Evolutionary conservation across 148 eudicot genomes (phyloP).

Genomic region (Camellia sinensis): DNA sequence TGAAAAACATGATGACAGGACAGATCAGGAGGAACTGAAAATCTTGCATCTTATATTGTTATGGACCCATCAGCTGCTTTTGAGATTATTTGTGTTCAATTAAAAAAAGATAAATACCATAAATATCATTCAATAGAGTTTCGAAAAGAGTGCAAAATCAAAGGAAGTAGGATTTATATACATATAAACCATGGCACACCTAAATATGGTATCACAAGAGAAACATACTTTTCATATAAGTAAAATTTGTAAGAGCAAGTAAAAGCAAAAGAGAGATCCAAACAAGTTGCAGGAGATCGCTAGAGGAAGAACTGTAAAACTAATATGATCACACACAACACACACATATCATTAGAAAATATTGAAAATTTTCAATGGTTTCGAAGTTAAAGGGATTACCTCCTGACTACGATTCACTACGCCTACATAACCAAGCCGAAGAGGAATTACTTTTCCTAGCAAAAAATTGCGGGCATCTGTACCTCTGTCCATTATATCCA

Average conservation of each 20-base stretch:
- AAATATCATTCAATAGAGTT: neutral
- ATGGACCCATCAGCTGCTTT: neutral
- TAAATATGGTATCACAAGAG: too few species aligned
- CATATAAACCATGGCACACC: too few species aligned
- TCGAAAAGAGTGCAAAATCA: neutral
- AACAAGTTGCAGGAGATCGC: too few species aligned
- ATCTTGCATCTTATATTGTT: neutral
- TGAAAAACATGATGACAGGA: neutral
- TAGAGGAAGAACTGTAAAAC: too few species aligned
- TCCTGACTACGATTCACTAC: conserved; percentile 95
- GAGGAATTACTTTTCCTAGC: conserved; percentile 90
- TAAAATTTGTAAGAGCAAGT: too few species aligned
- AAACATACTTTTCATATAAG: too few species aligned
- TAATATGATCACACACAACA: too few species aligned
- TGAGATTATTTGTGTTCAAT: neutral
- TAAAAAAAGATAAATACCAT: neutral
- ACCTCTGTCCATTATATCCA: conserved; percentile 95
- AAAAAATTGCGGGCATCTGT: conserved; percentile 92
- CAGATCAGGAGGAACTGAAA: neutral
- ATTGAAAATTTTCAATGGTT: neutral
- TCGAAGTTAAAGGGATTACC: conserved; percentile 37
- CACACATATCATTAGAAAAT: neutral
- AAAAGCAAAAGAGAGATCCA: too few species aligned
- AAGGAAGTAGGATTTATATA: neutral
- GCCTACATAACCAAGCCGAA: conserved; percentile 88